phyloP scores from a whole-genome alignment of 805 yeast genomes.

The Kazachstania africana region DNA sequence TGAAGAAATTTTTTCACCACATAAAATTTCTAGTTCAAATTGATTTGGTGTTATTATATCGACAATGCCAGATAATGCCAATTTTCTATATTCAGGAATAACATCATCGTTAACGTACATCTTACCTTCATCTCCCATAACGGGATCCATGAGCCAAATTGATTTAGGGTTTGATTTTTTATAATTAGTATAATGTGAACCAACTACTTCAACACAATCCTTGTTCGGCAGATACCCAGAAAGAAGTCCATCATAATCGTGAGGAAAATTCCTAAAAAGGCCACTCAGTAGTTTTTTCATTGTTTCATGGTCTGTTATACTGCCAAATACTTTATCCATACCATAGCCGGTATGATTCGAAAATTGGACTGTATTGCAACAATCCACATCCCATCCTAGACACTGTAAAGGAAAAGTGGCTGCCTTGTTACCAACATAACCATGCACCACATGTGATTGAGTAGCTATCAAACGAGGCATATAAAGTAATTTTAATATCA shows the following conservation, averaged over 20 bases:
- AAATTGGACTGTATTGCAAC: constrained; percentile 74
- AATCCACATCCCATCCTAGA: constrained; percentile 88
- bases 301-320: constrained; percentile 30
- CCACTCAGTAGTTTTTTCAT: constrained; percentile 32
- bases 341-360: constrained; percentile 88
- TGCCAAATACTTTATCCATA: constrained; percentile 31
- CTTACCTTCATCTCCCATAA: constrained; percentile 69
- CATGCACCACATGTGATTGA: constrained; percentile 90
- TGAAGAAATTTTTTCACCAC: constrained; percentile 37
- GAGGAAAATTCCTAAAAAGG: constrained; percentile 22
- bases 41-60: constrained; percentile 84
- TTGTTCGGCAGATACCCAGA: constrained; percentile 63
- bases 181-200: constrained; percentile 27
- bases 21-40: constrained; percentile 70
- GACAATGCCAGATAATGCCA: constrained; percentile 34
- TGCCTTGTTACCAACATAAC: constrained; percentile 89
- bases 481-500: too few relatives aligned
- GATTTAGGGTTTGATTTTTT: constrained; percentile 27
- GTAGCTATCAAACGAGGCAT: constrained; percentile 16
- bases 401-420: constrained; percentile 82
- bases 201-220: constrained; percentile 34
- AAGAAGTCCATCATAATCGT: constrained; percentile 40
- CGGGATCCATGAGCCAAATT: constrained; percentile 62
- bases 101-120: constrained; percentile 50
- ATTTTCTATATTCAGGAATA: constrained; percentile 43